These are phyloP conservation scores for Royoungia palumana DNA, from an alignment of 768 basidiomycete species.

Conservation along the genomic window DNA sequence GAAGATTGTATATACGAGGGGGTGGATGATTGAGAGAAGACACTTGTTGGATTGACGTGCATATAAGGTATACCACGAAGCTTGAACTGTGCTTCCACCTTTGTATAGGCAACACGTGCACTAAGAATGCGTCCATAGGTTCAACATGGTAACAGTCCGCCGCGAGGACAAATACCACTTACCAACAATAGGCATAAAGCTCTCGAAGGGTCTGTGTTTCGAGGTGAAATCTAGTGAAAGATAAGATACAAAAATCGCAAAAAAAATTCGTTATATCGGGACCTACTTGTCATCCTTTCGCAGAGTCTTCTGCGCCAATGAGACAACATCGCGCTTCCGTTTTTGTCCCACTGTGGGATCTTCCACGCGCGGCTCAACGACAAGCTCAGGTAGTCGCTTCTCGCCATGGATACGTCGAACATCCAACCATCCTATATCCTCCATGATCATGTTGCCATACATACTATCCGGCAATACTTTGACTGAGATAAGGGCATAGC, in stretches of 20 bases:
- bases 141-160: neutral
- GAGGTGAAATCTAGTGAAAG: constrained; percentile 49
- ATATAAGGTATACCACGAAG: constrained; percentile 73
- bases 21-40: constrained; percentile 41
- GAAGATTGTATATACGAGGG: constrained; percentile 64
- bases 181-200: constrained; percentile 89
- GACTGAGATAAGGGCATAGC: constrained; percentile 77
- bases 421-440: constrained; percentile 79
- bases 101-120: constrained; percentile 86
- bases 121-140: constrained; percentile 35
- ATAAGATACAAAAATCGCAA: neutral
- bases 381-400: constrained; percentile 23
- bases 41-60: constrained; percentile 60
- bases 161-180: constrained; percentile 10
- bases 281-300: constrained; percentile 31
- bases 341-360: constrained; percentile 27
- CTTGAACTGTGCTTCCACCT: constrained; percentile 86
- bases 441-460: constrained; percentile 62
- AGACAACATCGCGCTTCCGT: constrained; percentile 25
- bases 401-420: constrained; percentile 61
- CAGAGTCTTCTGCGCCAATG: constrained; percentile 1
- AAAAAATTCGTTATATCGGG: neutral
- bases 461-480: constrained; percentile 50
- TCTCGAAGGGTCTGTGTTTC: constrained; percentile 72
- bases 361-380: constrained; percentile 12